A percentile compares a stretch with the other conserved stretches of the same genome.
phyloP scores from a whole-genome alignment of 306 rosid genomes.

The Gastrolobium villosum region DNA sequence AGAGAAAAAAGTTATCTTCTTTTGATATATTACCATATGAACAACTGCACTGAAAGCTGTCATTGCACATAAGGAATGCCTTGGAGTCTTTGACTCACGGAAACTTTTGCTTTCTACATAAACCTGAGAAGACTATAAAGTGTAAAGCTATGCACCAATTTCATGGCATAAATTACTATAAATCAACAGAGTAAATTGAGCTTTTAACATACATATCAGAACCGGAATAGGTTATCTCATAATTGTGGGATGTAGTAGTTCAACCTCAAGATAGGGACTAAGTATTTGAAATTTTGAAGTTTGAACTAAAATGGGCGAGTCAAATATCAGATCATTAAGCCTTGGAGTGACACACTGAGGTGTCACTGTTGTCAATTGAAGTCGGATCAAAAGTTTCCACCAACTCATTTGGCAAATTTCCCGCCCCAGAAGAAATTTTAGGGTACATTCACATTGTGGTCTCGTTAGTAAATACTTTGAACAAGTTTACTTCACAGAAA shows the following conservation, averaged over 20 bases:
- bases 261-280: constrained; percentile 55
- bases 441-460: too few species aligned
- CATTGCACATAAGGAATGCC: constrained; percentile 36
- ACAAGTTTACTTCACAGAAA: not conserved
- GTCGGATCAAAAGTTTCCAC: constrained; percentile 54
- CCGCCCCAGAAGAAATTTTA: not conserved
- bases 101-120: constrained; percentile 59
- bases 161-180: constrained; percentile 47
- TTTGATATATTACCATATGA: constrained; percentile 20
- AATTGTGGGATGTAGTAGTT: constrained; percentile 53
- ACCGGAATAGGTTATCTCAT: constrained; percentile 48
- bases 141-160: constrained; percentile 51
- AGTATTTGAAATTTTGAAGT: constrained; percentile 46
- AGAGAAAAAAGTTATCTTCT: constrained; percentile 33
- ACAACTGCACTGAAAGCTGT: constrained; percentile 48
- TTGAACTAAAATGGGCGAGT: constrained; percentile 46
- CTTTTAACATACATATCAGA: constrained; percentile 47
- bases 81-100: constrained; percentile 50
- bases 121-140: constrained; percentile 49
- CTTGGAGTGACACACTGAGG: constrained; percentile 54
- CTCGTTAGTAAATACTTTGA: too few species aligned
- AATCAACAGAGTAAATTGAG: constrained; percentile 38
- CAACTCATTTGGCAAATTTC: constrained; percentile 34
- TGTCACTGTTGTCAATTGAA: constrained; percentile 62
- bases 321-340: constrained; percentile 56